Evolutionary conservation across 2,329 filamentous ascomycete species (phyloP).

Genomic region (Pezicula carpinea): DNA sequence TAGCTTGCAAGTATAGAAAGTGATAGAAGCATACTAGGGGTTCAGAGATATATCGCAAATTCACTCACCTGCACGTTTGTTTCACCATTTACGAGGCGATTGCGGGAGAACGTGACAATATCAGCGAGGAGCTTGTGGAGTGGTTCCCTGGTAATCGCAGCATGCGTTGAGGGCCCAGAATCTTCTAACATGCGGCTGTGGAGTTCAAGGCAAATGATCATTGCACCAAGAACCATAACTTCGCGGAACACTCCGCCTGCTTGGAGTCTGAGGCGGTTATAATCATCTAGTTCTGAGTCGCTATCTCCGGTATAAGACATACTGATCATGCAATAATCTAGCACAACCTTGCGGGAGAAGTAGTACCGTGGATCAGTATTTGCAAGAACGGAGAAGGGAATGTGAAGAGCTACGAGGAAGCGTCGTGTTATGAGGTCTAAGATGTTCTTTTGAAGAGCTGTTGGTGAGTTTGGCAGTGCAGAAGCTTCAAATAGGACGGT

Average conservation of each 20-base stretch:
- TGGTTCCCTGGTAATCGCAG: no score
- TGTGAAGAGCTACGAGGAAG: constrained; percentile 51
- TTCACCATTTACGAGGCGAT: no score
- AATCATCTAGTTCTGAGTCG: neutral
- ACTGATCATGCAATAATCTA: constrained; percentile 36
- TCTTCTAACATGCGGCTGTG: neutral
- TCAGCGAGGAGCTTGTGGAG: no score
- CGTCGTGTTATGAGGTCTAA: constrained; percentile 48
- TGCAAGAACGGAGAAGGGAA: constrained; percentile 39
- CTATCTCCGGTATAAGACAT: constrained; percentile 8
- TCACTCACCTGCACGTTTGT: no score
- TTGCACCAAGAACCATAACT: neutral
- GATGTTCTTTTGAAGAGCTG: constrained; percentile 36
- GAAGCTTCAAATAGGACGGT: constrained; percentile 1
- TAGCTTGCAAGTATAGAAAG: no score
- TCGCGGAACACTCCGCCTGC: neutral
- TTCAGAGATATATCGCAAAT: no score
- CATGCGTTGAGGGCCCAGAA: no score
- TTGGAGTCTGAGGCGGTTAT: neutral
- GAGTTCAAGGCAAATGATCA: neutral
- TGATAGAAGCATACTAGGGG: no score
- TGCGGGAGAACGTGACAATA: no score
- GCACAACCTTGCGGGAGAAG: constrained; percentile 42
- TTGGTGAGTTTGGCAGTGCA: constrained; percentile 2
- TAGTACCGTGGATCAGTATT: constrained; percentile 41